Base-by-base conservation (phyloP, 2,329 filamentous ascomycete genomes). In the Pleoardoris graminearum region DNA sequence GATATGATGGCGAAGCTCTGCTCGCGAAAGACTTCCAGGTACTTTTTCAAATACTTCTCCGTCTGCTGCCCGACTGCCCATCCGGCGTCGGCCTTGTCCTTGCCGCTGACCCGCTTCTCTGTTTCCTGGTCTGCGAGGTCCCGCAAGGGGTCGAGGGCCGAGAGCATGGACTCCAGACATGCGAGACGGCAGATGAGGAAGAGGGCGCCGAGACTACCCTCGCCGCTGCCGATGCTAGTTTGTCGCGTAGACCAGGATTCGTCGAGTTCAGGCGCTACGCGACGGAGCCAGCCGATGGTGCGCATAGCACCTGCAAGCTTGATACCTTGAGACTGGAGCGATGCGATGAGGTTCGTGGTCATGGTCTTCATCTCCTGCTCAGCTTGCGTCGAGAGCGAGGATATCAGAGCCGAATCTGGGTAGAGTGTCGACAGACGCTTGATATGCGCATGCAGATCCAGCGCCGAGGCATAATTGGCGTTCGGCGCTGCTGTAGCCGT, bases 21-120 rank as follows among this genome's bases (percentile, higher is more conserved):
- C 74, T 99, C 94, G 47, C 94, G 88, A 71, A 97, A 97, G 23
- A 99, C 91, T 70, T 99, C 94, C 64, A 99, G 90, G 73, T 96
- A 99, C 42, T 92, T 84, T 73, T 97, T 99, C 37, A 99, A 77
- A 66, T 91, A 99, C 46, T 91, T 84, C 72, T 97, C 94, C 1
- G 92, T 97, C 71, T 97, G 94, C 66, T 96, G 91, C 0, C 93
- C 93, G 1, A 85, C 85, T 2, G 82, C 84, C 83, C 82, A 88
- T 30, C 74, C 65, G 10, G 49, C 81, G 77, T 80, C 39, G 73
- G 68, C 44, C 73, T 58, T 59, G 52, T 69, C 51, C 47, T 63
- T 51, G 8, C 58, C 58, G 10, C 21, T 66, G 11, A 55, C 43
- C 39, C 83, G 74, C 36, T 77, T 77, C 25, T 75, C 68, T 0